Base-by-base conservation (phyloP, 257 asterid species). In the Gentiana dahurica region DNA sequence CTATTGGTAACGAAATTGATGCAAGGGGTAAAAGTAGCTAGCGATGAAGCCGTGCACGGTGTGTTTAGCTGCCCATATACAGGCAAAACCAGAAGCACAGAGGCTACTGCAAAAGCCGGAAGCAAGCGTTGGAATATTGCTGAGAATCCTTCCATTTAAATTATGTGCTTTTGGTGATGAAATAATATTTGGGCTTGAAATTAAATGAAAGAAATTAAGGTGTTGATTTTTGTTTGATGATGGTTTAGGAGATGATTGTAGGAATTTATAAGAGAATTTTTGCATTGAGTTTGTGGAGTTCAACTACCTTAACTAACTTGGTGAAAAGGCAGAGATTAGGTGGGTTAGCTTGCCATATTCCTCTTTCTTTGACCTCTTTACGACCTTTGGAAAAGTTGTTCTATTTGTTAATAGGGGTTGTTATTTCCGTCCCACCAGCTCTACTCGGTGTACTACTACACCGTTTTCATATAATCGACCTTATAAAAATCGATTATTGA, bases 21-120 rank as follows among this genome's bases (percentile, higher is more conserved):
- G 71, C 95, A 88, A 5, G 93, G 78, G 47, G 66, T 74, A 69
- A 87, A 81, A 75, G 80, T 74, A 6, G 84, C 79, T 7, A 87
- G 67, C 94, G 81, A 84, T 8, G 95, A 69, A 45, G 81, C 74
- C 2, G 86, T 72, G 78, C 95, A 86, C 1, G 70, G 58, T 36
- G 66, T 46, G 54, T 8, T 70, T 57, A 70, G 35, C 36, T 69
- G 84, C 13, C 71, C 77, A 24, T 60, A 8, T 2, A 61, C 67
- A 44, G 75, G 73, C 5, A 51, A 41, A 45, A 51, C 34, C 37
- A 68, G 58, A 2, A 58, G 33, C 37, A 76, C 35, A 10, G 52
- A 47, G 12, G 76, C 62, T 33, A 59, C 47, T 1, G 69, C 57
- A 2, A 75, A 61, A 55, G 55, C 49, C 1, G 53, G 46, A 47